Conservation (phyloP, 2,329 filamentous ascomycete species). For the Apiospora arundinis region DNA sequence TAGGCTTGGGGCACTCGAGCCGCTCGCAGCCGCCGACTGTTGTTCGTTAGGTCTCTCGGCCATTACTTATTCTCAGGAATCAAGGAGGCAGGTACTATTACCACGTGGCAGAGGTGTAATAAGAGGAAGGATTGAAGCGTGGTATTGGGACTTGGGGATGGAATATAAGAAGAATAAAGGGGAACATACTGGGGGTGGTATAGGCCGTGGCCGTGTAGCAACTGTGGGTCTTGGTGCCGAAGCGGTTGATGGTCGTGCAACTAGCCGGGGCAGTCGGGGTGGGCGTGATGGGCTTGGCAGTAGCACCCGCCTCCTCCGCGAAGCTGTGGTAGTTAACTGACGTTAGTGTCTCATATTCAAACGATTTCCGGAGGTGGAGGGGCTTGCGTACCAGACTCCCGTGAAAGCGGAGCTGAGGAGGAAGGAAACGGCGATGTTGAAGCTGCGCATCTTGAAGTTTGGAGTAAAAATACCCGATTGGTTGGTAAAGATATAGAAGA, state of each 20-base stretch:
- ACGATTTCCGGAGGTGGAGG: no score
- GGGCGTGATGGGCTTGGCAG: not conserved
- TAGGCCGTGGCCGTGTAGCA: constrained; percentile 16
- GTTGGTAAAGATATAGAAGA: no score
- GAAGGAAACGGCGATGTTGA: not conserved
- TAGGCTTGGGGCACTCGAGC: constrained; percentile 5
- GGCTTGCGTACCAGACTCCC: not conserved
- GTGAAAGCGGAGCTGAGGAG: not conserved
- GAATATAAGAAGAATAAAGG: no score
- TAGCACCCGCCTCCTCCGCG: not conserved
- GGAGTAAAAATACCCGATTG: not conserved
- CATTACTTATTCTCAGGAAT: not conserved
- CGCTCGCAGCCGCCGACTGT: constrained; percentile 14
- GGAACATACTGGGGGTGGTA: not conserved
- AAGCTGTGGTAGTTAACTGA: not conserved
- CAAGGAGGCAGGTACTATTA: not conserved
- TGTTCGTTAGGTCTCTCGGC: not conserved
- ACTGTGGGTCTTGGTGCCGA: not conserved
- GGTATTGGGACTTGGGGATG: not conserved
- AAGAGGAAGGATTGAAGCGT: not conserved
- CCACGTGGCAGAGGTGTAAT: not conserved
- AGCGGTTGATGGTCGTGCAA: not conserved
- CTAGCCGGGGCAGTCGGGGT: not conserved
- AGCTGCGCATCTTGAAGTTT: not conserved
- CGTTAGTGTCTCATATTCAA: not conserved